Evolutionary conservation across 2,329 filamentous ascomycete species (phyloP).

Genomic region (Phialophora chinensis): DNA sequence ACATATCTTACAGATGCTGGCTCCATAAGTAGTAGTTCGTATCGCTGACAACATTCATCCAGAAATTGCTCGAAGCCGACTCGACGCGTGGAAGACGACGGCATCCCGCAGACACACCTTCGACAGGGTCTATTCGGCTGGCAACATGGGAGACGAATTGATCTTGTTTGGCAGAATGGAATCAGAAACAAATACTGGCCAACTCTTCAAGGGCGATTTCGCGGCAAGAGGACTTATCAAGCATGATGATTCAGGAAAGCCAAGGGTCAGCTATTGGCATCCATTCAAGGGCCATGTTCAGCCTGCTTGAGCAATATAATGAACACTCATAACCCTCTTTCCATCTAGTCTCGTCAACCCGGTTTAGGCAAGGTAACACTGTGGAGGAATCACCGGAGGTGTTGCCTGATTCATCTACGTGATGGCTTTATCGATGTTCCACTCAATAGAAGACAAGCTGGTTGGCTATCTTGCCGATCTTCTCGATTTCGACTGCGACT

Average conservation of each 20-base stretch:
- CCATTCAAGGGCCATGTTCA: too few relatives aligned
- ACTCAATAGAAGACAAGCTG: conserved; percentile 12
- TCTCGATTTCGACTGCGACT: conserved; percentile 55
- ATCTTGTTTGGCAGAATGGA: conserved; percentile 1
- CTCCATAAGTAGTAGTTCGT: background rate
- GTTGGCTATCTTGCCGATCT: conserved; percentile 56
- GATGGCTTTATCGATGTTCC: background rate
- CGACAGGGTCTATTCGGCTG: background rate
- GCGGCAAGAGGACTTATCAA: too few relatives aligned
- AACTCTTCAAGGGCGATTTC: background rate
- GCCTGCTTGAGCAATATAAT: too few relatives aligned
- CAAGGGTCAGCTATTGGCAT: too few relatives aligned
- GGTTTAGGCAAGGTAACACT: background rate
- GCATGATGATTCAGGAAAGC: too few relatives aligned
- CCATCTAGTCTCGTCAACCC: too few relatives aligned
- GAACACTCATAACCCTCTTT: too few relatives aligned
- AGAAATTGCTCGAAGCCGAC: conserved; percentile 5
- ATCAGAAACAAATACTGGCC: background rate
- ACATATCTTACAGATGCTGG: too few relatives aligned
- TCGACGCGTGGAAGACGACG: background rate
- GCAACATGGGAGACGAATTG: background rate
- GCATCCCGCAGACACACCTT: background rate
- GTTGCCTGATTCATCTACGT: background rate
- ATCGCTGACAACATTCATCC: background rate
- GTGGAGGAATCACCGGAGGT: conserved; percentile 4